phyloP scores from a whole-genome alignment of 129 eudicot genomes.

The Lonicera japonica region DNA sequence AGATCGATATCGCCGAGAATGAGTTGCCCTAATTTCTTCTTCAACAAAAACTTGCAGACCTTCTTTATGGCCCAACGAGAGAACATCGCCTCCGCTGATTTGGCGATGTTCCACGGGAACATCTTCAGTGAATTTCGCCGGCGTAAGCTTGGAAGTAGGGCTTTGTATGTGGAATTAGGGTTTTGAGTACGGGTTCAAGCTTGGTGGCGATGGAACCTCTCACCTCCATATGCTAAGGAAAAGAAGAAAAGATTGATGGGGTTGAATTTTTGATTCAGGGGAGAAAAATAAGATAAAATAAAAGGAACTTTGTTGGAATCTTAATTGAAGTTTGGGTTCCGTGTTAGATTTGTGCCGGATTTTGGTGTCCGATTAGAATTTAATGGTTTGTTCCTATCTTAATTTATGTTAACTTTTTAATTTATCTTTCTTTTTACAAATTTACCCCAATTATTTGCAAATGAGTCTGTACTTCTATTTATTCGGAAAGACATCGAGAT shows the following conservation, averaged over 20 bases:
- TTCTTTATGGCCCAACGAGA: constrained; percentile 76
- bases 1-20: constrained; percentile 91
- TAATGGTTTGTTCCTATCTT: too few relatives aligned
- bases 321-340: too few relatives aligned
- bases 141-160: neutral
- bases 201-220: constrained; percentile 18
- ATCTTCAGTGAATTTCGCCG: constrained; percentile 12
- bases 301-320: too few relatives aligned
- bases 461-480: too few relatives aligned
- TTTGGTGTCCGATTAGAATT: too few relatives aligned
- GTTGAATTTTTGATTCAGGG: too few relatives aligned
- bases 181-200: constrained; percentile 3
- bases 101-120: constrained; percentile 82
- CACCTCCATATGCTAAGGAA: constrained; percentile 21
- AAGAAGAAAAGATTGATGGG: neutral
- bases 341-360: too few relatives aligned
- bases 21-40: constrained; percentile 86
- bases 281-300: too few relatives aligned
- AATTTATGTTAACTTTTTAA: too few relatives aligned
- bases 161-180: constrained; percentile 6
- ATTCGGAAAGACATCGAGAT: too few relatives aligned
- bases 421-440: too few relatives aligned
- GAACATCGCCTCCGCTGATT: constrained; percentile 85
- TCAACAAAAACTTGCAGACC: constrained; percentile 69
- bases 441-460: too few relatives aligned